phyloP scores from a whole-genome alignment of 805 yeast species.

The Nakazawaea sp. region DNA sequence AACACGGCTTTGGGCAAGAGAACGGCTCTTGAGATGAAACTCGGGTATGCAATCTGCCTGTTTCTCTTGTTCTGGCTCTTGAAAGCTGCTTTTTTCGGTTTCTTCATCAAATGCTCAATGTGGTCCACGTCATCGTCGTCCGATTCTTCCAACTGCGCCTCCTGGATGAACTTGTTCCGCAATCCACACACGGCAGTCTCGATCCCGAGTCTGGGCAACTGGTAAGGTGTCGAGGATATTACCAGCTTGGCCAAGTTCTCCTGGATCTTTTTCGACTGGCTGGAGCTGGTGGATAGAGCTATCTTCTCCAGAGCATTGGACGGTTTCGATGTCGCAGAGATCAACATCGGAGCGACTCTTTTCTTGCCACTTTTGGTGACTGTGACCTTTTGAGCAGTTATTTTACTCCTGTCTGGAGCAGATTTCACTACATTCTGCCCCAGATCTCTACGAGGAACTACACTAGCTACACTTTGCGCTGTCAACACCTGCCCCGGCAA shows the following conservation, averaged over 20 bases:
- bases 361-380: slow-evolving; percentile 73
- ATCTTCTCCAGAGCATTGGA: slow-evolving; percentile 15
- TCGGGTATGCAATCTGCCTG: slow-evolving; percentile 26
- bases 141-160: slow-evolving; percentile 18
- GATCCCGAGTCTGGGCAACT: slow-evolving; percentile 57
- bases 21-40: slow-evolving; percentile 18
- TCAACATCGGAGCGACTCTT: slow-evolving; percentile 63
- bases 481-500: slow-evolving; percentile 16
- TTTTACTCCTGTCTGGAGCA: no score
- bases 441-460: no score
- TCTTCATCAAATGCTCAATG: slow-evolving; percentile 24
- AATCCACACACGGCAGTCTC: slow-evolving; percentile 59
- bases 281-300: slow-evolving; percentile 9
- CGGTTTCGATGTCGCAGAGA: slow-evolving; percentile 35
- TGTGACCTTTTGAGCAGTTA: slow-evolving; percentile 39
- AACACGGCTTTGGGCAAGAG: slow-evolving; percentile 20
- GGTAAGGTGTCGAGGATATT: slow-evolving; percentile 38
- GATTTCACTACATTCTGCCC: no score
- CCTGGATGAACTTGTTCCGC: slow-evolving; percentile 28
- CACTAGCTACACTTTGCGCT: slow-evolving; percentile 12
- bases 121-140: slow-evolving; percentile 36
- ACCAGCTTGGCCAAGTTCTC: slow-evolving; percentile 16
- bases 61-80: slow-evolving; percentile 25
- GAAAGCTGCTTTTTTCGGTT: slow-evolving; percentile 19
- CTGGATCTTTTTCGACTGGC: slow-evolving; percentile 16